Conservation (phyloP, 1,284 basidiomycete species). For the Papiliotrema laurentii region DNA sequence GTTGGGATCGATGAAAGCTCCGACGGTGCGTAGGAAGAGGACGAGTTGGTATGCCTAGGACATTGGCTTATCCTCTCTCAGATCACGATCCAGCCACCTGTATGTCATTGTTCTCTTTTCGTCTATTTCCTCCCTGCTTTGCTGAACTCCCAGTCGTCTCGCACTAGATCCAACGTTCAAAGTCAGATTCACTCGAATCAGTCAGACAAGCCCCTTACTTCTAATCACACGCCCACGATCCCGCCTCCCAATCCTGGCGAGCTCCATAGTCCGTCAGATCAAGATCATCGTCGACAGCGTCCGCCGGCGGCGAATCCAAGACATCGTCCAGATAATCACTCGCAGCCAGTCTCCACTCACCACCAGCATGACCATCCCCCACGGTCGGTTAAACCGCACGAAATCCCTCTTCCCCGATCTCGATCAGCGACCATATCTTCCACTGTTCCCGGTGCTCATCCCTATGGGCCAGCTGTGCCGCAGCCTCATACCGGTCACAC, state of each 20-base stretch:
- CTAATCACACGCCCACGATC: too few relatives aligned
- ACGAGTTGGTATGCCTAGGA: conserved; percentile 24
- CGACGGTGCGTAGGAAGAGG: conserved; percentile 30
- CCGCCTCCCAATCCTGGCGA: too few relatives aligned
- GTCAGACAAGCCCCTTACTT: not conserved
- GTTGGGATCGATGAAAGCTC: conserved; percentile 18
- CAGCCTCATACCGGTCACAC: not conserved
- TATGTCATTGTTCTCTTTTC: conserved; percentile 14
- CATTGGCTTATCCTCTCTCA: conserved; percentile 4
- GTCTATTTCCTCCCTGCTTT: too few relatives aligned
- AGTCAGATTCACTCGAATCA: not conserved
- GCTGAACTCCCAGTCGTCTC: conserved; percentile 9
- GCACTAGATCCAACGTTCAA: conserved; percentile 5
- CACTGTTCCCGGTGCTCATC: not conserved
- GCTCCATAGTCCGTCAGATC: too few relatives aligned
- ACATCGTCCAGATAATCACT: not conserved
- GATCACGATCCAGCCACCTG: conserved; percentile 38
- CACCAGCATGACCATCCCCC: not conserved
- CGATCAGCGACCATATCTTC: not conserved
- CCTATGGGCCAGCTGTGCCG: not conserved
- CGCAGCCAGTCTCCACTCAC: not conserved
- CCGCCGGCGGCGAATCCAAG: too few relatives aligned
- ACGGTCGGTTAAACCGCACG: not conserved
- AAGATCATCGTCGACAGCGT: too few relatives aligned
- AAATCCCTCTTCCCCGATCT: not conserved